Evolutionary conservation across 208 protist genomes (phyloP).

Genomic region (Acanthamoeba rhysodes): DNA sequence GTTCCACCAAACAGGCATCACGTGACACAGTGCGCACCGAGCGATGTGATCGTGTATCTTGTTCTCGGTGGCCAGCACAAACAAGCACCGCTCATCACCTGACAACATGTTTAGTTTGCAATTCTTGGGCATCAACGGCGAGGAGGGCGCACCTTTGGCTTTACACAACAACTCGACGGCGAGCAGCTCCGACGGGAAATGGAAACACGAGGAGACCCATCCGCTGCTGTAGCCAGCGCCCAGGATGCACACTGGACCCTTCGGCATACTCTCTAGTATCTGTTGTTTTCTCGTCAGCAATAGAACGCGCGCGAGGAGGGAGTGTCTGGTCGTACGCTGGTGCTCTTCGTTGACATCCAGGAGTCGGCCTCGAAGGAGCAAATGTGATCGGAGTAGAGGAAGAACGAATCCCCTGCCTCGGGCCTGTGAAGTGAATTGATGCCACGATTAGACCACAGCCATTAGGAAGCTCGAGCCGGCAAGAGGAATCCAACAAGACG

Average conservation of each 20-base stretch:
- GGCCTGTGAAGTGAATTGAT: not conserved
- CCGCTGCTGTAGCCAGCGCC: constrained; percentile 14
- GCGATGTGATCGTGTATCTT: not conserved
- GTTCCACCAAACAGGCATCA: not conserved
- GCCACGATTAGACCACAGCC: too few relatives aligned
- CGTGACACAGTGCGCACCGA: not conserved
- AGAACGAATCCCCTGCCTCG: not conserved
- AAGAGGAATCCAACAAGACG: too few relatives aligned
- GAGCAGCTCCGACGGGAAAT: constrained; percentile 5
- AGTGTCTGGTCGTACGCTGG: not conserved
- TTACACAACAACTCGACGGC: constrained; percentile 6
- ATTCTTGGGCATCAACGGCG: too few relatives aligned
- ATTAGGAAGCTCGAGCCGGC: too few relatives aligned
- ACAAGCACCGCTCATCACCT: constrained; percentile 4
- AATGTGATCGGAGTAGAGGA: constrained; percentile 18
- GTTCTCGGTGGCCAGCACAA: not conserved
- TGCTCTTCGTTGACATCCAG: not conserved
- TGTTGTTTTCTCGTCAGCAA: not conserved
- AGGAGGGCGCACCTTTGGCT: not conserved
- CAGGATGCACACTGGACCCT: not conserved
- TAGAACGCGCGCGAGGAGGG: not conserved
- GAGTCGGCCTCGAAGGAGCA: constrained; percentile 10
- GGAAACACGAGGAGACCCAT: constrained; percentile 2
- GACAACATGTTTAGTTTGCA: too few relatives aligned
- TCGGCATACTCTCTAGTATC: not conserved